phyloP scores from a whole-genome alignment of 2,329 filamentous ascomycete genomes.

The Hypoxylon sp. region DNA sequence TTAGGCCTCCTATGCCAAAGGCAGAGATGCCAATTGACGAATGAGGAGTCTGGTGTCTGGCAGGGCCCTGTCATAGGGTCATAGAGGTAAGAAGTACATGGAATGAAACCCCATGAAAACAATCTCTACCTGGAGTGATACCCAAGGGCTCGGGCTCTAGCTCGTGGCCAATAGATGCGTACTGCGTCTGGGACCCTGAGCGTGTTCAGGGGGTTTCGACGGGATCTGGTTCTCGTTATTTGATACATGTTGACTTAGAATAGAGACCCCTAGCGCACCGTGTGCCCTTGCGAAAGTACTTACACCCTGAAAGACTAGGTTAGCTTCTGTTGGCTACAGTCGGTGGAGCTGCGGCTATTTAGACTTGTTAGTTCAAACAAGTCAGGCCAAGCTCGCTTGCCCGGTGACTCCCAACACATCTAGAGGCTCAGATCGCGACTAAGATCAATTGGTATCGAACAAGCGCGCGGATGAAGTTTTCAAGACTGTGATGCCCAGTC shows the following conservation, averaged over 20 bases:
- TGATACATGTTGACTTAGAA: slow-evolving; percentile 18
- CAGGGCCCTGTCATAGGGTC: slow-evolving; percentile 13
- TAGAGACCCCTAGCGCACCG: slow-evolving; percentile 22
- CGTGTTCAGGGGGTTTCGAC: slow-evolving; percentile 22
- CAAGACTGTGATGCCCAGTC: slow-evolving; percentile 17
- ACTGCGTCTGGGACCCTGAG: slow-evolving; percentile 9
- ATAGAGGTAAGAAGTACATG: not conserved
- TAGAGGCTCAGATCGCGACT: slow-evolving; percentile 32
- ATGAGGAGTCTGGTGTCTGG: slow-evolving; percentile 4
- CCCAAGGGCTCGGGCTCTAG: slow-evolving; percentile 23
- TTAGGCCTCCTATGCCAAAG: slow-evolving; percentile 1
- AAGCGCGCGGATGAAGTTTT: slow-evolving; percentile 48
- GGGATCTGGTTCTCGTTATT: slow-evolving; percentile 34
- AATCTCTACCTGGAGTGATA: slow-evolving; percentile 22
- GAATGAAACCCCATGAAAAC: slow-evolving; percentile 6
- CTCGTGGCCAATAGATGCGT: slow-evolving; percentile 1
- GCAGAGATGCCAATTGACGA: slow-evolving; percentile 22
- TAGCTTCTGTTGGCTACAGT: slow-evolving; percentile 42
- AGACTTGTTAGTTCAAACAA: slow-evolving; percentile 38
- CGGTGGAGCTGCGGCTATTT: slow-evolving; percentile 37
- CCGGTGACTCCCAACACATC: slow-evolving; percentile 19
- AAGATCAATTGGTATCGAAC: slow-evolving; percentile 34
- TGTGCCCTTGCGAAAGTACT: slow-evolving; percentile 24
- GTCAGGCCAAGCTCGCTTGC: slow-evolving; percentile 38
- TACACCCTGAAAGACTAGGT: slow-evolving; percentile 3